Evolutionary conservation across 108 stramenopile genomes (phyloP).

Genomic region (Pseudonitzschia delicatissima): DNA sequence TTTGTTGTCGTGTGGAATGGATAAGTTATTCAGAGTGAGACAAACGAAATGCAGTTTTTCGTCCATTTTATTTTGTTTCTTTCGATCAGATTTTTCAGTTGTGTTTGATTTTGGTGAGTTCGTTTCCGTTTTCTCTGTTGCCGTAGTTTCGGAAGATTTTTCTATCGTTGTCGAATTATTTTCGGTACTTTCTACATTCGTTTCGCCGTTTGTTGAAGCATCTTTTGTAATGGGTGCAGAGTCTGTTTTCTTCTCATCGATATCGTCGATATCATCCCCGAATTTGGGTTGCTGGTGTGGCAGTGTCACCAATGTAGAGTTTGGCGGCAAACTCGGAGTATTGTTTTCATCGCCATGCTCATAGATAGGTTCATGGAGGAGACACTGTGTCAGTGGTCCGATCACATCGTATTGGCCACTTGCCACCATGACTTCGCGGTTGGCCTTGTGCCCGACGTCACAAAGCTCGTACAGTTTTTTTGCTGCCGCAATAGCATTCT

Average conservation of each 20-base stretch:
- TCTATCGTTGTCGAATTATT: neutral
- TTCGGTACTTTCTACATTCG: neutral
- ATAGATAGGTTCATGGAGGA: slow-evolving; percentile 15
- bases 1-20: slow-evolving; percentile 40
- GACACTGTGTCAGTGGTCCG: slow-evolving; percentile 28
- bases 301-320: neutral
- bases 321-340: neutral
- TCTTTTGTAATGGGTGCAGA: too few species aligned
- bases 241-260: neutral
- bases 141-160: neutral
- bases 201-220: too few species aligned
- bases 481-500: slow-evolving; percentile 30
- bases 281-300: slow-evolving; percentile 1
- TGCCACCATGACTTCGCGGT: slow-evolving; percentile 41
- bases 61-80: slow-evolving; percentile 10
- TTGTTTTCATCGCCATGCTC: neutral
- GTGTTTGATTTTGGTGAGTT: neutral
- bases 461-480: slow-evolving; percentile 35
- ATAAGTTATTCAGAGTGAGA: slow-evolving; percentile 35
- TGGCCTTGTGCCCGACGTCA: slow-evolving; percentile 41
- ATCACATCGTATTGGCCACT: slow-evolving; percentile 38
- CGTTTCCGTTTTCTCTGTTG: neutral
- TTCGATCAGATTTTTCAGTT: neutral
- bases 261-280: neutral
- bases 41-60: slow-evolving; percentile 37